Evolutionary conservation across 345 rosid species (phyloP), one percentile per base, ranked within the genome.

Genomic region (Pistacia atlantica): DNA sequence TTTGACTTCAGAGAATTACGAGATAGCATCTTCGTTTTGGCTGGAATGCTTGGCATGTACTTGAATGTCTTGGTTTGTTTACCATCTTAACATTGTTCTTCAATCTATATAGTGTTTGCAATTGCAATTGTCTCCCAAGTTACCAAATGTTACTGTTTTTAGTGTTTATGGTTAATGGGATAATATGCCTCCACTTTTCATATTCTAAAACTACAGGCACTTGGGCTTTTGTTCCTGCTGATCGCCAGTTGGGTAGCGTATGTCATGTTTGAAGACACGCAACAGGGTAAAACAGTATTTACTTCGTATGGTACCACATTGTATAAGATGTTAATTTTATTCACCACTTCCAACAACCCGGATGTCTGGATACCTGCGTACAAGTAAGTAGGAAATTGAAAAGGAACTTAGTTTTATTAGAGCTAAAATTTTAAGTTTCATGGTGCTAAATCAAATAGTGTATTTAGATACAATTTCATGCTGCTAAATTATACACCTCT

Each of bases 281-380:
- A 85, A 58, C 85, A 93, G 79, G 99, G 99, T 51, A 87, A 81
- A 83, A 80, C 77, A 46, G 17, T 87, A 68, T 96, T 93, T 82
- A 89, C 85, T 49, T 92, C 99, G 68, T 96, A 88, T 65, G 96
- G 94, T 71, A 78, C 84, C 45, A 92, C 99, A 51, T 84, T 96
- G 78, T 96, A 91, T 78, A 86, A 92, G 78, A 91, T 96, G 97
- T 91, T 96, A 83, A 78, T 96, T 77, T 86, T 96, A 76, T 96
- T 90, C 83, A 96, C 99, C 63, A 96, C 99, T 71, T 91, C 99
- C 78, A 96, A 96, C 89, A 96, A 93, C 76, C 99, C 99, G 74
- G 97, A 93, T 88, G 99, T 96, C 57, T 96, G 99, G 99, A 86
- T 93, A 81, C 95, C 94, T 38, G 97, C 99, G 65, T 96, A 96